Evolutionary conservation across 1,284 basidiomycete species (phyloP), one percentile per base, ranked within the genome.

Genomic region (Ustilago hordei): DNA sequence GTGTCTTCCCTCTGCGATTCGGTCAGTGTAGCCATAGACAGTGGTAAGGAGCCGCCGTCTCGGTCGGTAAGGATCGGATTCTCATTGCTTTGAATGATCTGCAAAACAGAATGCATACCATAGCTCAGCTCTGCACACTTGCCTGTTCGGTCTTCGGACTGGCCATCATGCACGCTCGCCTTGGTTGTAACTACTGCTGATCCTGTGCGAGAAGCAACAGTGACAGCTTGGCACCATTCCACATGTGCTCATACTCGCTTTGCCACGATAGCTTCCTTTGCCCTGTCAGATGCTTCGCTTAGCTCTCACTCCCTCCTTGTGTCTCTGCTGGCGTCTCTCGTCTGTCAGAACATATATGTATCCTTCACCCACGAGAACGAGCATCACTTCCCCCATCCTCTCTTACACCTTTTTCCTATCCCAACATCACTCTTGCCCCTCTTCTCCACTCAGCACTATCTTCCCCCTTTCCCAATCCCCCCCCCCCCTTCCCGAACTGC

Each of bases 91-190:
- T 50, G 28, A 11, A 28, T 28, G 48, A 50, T 34, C 48, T 45
- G 43, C 43, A 45, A 45, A 45, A 19, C 43, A 45, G n/a, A 45
- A 23, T n/a, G n/a, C 43, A 45, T 45, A 45, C 43, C 43, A 17
- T 41, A 41, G 13, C 39, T 15, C 13, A 12, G 17, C 39, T 15
- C 23, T 41, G 17, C 13, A 45, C 52, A 48, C 41, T 48, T 58
- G 56, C 56, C 56, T 47, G n/a, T 58, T 58, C 43, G 56, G 56
- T 58, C 41, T 19, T 58, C 45, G 56, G 55, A 45, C 23, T 34
- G 43, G 28, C 23, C 54, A 15, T 39, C 36, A 35, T 55, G 54
- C 54, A 41, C 39, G 0, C 4, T 19, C 7, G 19, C 8, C 13
- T 19, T 23, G 7, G 32, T 28, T 38, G n/a, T 34, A 39, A 8